Evolutionary conservation across 768 basidiomycete genomes (phyloP).

Genomic region (Fomitopsis pulvina): DNA sequence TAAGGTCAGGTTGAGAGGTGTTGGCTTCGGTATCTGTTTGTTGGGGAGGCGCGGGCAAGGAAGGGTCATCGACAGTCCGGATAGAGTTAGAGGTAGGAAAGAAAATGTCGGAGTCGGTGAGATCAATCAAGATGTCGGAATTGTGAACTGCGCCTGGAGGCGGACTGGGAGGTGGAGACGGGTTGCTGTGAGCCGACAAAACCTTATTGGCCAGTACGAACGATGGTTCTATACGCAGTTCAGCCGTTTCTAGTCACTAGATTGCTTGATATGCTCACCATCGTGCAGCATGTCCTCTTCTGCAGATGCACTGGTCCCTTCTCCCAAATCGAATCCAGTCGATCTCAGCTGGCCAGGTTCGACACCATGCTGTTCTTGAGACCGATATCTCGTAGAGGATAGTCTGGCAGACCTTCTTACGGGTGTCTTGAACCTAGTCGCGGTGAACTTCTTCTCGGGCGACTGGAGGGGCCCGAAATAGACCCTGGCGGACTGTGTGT

Average conservation of each 20-base stretch:
- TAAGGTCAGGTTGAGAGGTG: slow-evolving; percentile 25
- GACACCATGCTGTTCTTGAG: neutral
- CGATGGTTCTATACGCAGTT: slow-evolving; percentile 44
- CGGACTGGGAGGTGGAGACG: slow-evolving; percentile 54
- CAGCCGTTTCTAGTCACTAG: neutral
- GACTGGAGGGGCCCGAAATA: slow-evolving; percentile 48
- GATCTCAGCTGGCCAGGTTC: neutral
- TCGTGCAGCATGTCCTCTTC: slow-evolving; percentile 27
- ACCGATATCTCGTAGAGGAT: slow-evolving; percentile 32
- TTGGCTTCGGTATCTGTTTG: slow-evolving; percentile 2
- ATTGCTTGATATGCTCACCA: slow-evolving; percentile 18
- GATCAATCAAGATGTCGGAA: slow-evolving; percentile 4
- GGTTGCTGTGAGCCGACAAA: slow-evolving; percentile 66
- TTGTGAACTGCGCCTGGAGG: slow-evolving; percentile 7
- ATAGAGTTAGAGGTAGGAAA: neutral
- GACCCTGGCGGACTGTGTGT: slow-evolving; percentile 36
- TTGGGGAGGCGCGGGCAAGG: neutral
- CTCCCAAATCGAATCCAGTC: slow-evolving; percentile 20
- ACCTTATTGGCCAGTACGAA: slow-evolving; percentile 61
- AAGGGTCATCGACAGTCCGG: neutral
- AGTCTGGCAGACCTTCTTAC: slow-evolving; percentile 47
- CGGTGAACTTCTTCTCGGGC: slow-evolving; percentile 42
- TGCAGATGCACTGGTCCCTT: slow-evolving; percentile 1
- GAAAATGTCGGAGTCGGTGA: neutral
- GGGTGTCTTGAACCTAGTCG: slow-evolving; percentile 26